phyloP scores from a whole-genome alignment of 345 rosid species.

The Ailanthus altissimus region DNA sequence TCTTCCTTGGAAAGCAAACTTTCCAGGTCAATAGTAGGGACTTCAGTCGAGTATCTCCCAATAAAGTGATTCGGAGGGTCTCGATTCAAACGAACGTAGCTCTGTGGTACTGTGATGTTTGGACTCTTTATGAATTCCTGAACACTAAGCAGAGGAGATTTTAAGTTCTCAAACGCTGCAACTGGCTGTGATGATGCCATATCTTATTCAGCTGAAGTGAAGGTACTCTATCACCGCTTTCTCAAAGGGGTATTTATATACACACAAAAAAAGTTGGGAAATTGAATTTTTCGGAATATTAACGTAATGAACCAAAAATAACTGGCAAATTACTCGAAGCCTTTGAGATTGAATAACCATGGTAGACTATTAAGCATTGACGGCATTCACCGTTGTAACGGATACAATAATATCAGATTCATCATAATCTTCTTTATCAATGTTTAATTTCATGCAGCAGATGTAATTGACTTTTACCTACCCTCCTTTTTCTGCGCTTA shows the following conservation, averaged over 20 bases:
- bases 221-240: not conserved
- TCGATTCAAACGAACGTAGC: slow-evolving; percentile 9
- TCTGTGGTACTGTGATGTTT: slow-evolving; percentile 21
- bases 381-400: not conserved
- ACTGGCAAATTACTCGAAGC: not conserved
- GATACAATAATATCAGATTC: too few relatives aligned
- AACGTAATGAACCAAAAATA: not conserved
- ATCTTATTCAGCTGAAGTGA: not conserved
- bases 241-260: not conserved
- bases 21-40: slow-evolving; percentile 36
- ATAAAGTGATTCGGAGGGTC: not conserved
- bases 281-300: not conserved
- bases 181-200: slow-evolving; percentile 17
- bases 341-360: too few relatives aligned
- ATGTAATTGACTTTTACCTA: not conserved
- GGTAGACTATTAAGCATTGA: not conserved
- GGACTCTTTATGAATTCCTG: slow-evolving; percentile 35
- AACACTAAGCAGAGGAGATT: slow-evolving; percentile 4
- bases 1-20: not conserved
- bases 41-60: not conserved
- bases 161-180: not conserved
- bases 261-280: not conserved
- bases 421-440: too few relatives aligned
- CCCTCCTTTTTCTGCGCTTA: not conserved
- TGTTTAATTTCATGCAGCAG: not conserved